Base-by-base conservation (phyloP, 176 grass and related monocot species). In the Ananas comosus region DNA sequence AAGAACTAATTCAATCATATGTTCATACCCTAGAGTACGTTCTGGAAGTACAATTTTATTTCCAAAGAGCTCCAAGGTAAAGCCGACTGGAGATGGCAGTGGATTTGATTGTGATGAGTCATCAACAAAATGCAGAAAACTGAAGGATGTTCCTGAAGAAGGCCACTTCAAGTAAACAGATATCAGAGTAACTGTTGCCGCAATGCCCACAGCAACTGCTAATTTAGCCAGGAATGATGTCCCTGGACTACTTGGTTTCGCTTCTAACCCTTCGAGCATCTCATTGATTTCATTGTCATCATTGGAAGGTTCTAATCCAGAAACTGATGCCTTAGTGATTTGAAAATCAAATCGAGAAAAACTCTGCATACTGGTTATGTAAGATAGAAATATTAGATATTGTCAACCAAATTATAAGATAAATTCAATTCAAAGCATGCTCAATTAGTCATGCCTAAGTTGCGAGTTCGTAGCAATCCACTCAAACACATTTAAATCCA, bases 1-100 rank as follows among this genome's bases (percentile, higher is more conserved):
- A 57, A 42, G 33, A 69, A 11, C 50, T 3, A 71, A 70, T 10
- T 47, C 2, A 49, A 23, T 75, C 65, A 72, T 72, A 65, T 61
- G 16, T 29, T 47, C 76, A 74, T 84, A 96, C 91, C 91, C 88
- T 65, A 85, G 91, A 16, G 91, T 88, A 71, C 63, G 78, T 77
- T 91, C 85, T 5, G 85, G 91, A 67, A 96, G 74, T 68, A 96
- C 70, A 29, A 91, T 68, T 69, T 72, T 86, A 77, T 88, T 88
- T 50, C 91, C 91, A 58, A 91, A 88, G 18, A 84, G 17, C 51
- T 65, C 74, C 76, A 96, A 74, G 9, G 85, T 88, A 53, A 84
- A 96, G 68, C 88, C 80, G 0, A 75, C 65, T 2, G 77, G 57
- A 8, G 63, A 49, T 53, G 70, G 51, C 67, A 73, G 65, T 24